Evolutionary conservation across 441 rosid species (phyloP), one percentile per base, ranked within the genome.

Genomic region (Mallotus repandus): DNA sequence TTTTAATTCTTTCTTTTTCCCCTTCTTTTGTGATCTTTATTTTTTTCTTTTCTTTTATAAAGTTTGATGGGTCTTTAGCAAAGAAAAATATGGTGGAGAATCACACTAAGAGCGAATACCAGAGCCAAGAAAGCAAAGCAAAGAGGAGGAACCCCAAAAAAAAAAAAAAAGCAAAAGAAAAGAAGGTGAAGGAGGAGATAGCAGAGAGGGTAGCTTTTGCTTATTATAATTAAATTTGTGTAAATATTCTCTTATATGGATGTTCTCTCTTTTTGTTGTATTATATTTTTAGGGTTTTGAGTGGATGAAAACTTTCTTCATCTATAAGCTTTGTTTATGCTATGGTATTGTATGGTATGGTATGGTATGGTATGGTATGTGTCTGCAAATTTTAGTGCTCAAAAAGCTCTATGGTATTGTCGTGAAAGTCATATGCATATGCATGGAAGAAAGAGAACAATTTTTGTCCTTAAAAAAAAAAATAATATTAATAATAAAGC

Each of bases 81-180:
- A 85, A 80, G 82, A 81, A 78, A 73, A 69, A 75, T 70, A 75
- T 74, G 87, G 86, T 86, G 89, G 89, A 86, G 89, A 83, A 83
- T 89, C 87, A 84, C 84, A 82, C 82, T 76, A 82, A 78, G 76
- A 52, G 82, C 48, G 81, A 60, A 68, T 79, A 81, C 81, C 86
- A 84, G 89, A 78, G 73, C 77, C 63, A 78, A 79, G 82, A 81
- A 80, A 88, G 81, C 79, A 79, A 77, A 86, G 71, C 78, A 86
- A 85, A 82, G 78, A 69, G 70, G 59, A 73, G 79, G 80, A 76
- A 64, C 73, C 49, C 68, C 72, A 59, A 76, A 41, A 48, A 65
- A n/a, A 68, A 25, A 82, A 80, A 79, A 74, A 74, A 79, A 62
- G 1, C 77, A 86, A 85, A 81, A 83, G 58, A 9, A 25, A 64